phyloP scores from a whole-genome alignment of 179 eudicot species.

The Drosera spatulata region DNA sequence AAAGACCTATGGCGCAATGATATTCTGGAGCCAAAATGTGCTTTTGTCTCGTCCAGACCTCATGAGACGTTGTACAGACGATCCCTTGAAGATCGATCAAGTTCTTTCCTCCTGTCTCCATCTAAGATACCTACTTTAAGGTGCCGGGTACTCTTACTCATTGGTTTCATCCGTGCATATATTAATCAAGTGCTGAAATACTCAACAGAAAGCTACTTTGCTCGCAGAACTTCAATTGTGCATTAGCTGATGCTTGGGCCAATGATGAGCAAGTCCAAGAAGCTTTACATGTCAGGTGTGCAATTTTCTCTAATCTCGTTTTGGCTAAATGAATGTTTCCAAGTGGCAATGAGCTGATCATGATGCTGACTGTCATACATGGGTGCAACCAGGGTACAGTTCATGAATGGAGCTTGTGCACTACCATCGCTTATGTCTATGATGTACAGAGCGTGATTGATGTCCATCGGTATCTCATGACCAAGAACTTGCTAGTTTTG shows the following conservation, averaged over 20 bases:
- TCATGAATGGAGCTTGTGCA: constrained; percentile 29
- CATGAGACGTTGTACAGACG: constrained; percentile 28
- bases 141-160: constrained; percentile 15
- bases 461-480: constrained; percentile 22
- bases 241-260: constrained; percentile 34
- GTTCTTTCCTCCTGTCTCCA: constrained; percentile 19
- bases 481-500: constrained; percentile 16
- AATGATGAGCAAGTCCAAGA: constrained; percentile 38
- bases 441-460: constrained; percentile 20
- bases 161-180: neutral
- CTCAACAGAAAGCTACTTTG: neutral
- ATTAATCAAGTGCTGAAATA: neutral
- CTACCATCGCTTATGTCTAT: constrained; percentile 18
- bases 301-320: neutral
- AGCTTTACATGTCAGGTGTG: constrained; percentile 42
- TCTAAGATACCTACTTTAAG: constrained; percentile 16
- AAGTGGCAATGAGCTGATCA: constrained; percentile 5
- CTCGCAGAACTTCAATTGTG: constrained; percentile 20
- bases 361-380: constrained; percentile 3
- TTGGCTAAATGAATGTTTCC: neutral
- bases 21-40: constrained; percentile 31
- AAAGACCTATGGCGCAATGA: constrained; percentile 20
- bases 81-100: constrained; percentile 19
- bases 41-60: constrained; percentile 20
- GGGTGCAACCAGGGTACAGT: constrained; percentile 24